These are phyloP conservation scores for Penicillium longicatenatum DNA, from an alignment of 495 filamentous ascomycete species.

Conservation along the genomic window DNA sequence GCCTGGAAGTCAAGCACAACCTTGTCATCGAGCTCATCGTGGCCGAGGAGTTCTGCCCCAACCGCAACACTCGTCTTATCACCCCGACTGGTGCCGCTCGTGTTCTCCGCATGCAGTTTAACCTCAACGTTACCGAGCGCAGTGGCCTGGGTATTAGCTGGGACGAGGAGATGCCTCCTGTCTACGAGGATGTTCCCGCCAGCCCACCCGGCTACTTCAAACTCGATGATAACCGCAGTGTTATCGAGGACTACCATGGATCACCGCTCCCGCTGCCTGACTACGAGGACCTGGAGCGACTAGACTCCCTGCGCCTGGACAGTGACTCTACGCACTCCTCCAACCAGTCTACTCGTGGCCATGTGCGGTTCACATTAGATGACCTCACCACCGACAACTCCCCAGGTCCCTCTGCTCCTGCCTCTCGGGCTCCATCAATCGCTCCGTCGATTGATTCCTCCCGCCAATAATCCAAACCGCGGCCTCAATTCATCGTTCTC, in stretches of 20 bases:
- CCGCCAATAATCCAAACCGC: slow-evolving; percentile 17
- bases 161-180: slow-evolving; percentile 94
- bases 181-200: slow-evolving; percentile 91
- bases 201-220: slow-evolving; percentile 79
- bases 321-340: slow-evolving; percentile 42
- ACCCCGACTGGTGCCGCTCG: slow-evolving; percentile 89
- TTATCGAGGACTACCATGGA: slow-evolving; percentile 48
- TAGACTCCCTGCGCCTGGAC: slow-evolving; percentile 45
- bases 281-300: slow-evolving; percentile 46
- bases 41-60: slow-evolving; percentile 81
- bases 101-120: slow-evolving; percentile 92
- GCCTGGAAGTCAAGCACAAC: slow-evolving; percentile 76
- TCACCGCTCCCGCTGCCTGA: slow-evolving; percentile 45
- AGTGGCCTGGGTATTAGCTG: slow-evolving; percentile 89
- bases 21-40: slow-evolving; percentile 94
- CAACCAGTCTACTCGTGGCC: slow-evolving; percentile 17
- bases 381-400: slow-evolving; percentile 27
- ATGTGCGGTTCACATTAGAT: slow-evolving; percentile 28
- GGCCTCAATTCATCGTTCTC: slow-evolving; percentile 8
- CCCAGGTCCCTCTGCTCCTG: slow-evolving; percentile 22
- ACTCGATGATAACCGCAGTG: slow-evolving; percentile 37
- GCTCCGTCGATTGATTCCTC: slow-evolving; percentile 26
- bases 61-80: slow-evolving; percentile 66
- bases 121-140: slow-evolving; percentile 75
- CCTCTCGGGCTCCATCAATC: slow-evolving; percentile 24